Conservation (phyloP, 805 yeast genomes). For the Ogataea ramenticola region DNA sequence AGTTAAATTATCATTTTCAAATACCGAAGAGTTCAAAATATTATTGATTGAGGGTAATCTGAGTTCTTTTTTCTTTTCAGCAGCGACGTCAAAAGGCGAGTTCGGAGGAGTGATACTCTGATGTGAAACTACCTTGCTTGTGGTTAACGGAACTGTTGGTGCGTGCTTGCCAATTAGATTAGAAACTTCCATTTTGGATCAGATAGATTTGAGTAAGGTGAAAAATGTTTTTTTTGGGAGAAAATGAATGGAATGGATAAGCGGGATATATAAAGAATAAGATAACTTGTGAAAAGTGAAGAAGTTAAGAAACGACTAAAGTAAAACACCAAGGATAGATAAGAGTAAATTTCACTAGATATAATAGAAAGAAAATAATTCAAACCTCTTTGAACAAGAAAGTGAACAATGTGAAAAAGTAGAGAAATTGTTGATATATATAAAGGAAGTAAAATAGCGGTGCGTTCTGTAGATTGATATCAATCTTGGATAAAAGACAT, state of each 20-base stretch:
- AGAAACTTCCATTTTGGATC: conserved; percentile 12
- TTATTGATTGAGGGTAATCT: conserved; percentile 16
- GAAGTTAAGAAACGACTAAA: too few relatives aligned
- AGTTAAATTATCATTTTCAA: conserved; percentile 5
- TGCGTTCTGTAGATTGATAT: too few relatives aligned
- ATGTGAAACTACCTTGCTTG: not conserved
- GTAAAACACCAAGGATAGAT: too few relatives aligned
- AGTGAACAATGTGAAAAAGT: not conserved
- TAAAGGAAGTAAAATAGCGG: not conserved
- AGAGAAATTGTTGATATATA: not conserved
- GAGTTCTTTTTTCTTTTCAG: conserved; percentile 5
- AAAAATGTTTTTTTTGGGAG: not conserved
- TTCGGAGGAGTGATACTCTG: conserved; percentile 2
- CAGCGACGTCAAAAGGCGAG: conserved; percentile 1
- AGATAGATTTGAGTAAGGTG: not conserved
- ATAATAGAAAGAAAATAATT: too few relatives aligned
- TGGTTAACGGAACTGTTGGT: not conserved
- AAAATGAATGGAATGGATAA: not conserved
- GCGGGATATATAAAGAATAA: not conserved
- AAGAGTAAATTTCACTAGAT: too few relatives aligned
- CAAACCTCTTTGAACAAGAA: too few relatives aligned
- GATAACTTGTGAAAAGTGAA: too few relatives aligned
- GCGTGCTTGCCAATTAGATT: conserved; percentile 9
- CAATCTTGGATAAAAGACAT: too few relatives aligned
- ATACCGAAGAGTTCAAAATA: conserved; percentile 13